Base-by-base conservation (phyloP, 164 flowering plant species). In the Stephania yunnanensis region DNA sequence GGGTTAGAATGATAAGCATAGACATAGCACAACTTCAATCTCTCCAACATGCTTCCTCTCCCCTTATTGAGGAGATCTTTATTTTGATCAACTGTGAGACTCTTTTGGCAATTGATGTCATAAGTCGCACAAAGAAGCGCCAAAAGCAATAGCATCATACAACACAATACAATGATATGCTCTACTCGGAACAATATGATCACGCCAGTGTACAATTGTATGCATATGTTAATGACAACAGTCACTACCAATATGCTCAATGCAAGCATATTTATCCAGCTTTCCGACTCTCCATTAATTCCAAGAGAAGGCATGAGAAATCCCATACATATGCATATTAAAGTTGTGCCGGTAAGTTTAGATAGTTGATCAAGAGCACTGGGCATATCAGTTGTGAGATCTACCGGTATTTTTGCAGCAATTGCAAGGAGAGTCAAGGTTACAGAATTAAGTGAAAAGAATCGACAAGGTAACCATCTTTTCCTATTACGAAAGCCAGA, bases 191-290 rank as follows among this genome's bases (percentile, higher is more conserved):
- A 36, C 42, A 36, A 36, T 36, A 36, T 36, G 42, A 36, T 36
- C 42, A 36, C 42, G 42, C 42, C 42, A 36, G 42, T 36, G 42
- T 36, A 36, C 42, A 36, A 36, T 36, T 68, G 70, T 22, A 68
- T 68, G 44, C 46, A 9, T 2, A 68, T 68, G 36, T 68, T 68
- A 10, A 68, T 15, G 36, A 68, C 8, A 22, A 68, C 36, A 22
- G 70, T 68, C 17, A 68, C 30, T 22, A 68, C 42, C 70, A 68
- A 68, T 25, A 29, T 68, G 70, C 70, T 68, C 44, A 68, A 68
- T 30, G 70, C 31, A 22, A 5, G 10, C 5, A 68, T 22, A 13
- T 68, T 29, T 11, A 1, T 68, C 45, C 42, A 68, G 42, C 36
- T 17, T 7, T 10, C 15, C 36, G 9, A 11, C 30, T 25, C 70